These are phyloP conservation scores for Paraphaeosphaeria minitans DNA, from an alignment of 2,329 filamentous ascomycete species.

Conservation along the genomic window DNA sequence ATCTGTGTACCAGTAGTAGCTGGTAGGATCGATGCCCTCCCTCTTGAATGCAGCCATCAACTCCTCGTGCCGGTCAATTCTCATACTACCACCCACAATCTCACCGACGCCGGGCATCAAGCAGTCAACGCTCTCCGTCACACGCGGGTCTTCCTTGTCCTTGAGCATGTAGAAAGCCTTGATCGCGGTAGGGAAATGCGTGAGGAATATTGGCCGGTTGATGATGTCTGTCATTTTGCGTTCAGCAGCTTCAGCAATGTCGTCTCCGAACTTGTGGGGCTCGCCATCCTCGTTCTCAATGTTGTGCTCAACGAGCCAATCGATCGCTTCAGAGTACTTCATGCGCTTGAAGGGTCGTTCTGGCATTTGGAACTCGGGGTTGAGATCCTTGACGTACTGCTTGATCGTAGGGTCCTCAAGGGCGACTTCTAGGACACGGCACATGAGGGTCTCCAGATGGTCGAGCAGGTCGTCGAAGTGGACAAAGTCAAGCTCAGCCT, in stretches of 20 bases:
- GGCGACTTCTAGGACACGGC: conserved; percentile 78
- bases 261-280: conserved; percentile 89
- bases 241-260: conserved; percentile 97
- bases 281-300: conserved; percentile 93
- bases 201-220: conserved; percentile 93
- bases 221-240: conserved; percentile 96
- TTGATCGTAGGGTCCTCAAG: conserved; percentile 75
- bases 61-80: conserved; percentile 90
- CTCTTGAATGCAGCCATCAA: conserved; percentile 81
- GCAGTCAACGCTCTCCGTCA: conserved; percentile 90
- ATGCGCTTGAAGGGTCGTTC: conserved; percentile 89
- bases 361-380: conserved; percentile 86
- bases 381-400: conserved; percentile 78
- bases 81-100: conserved; percentile 96
- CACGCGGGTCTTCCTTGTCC: conserved; percentile 75
- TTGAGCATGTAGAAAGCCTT: conserved; percentile 99
- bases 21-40: conserved; percentile 80
- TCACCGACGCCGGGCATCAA: conserved; percentile 94
- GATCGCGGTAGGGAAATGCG: conserved; percentile 95
- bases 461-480: conserved; percentile 84
- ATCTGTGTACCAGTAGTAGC: conserved; percentile 99
- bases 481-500: conserved; percentile 96
- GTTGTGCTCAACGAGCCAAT: conserved; percentile 88
- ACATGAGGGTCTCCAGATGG: conserved; percentile 87
- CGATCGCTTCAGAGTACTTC: conserved; percentile 91